Base-by-base conservation (phyloP, 805 yeast genomes). In the Maudiozyma turicensis region DNA sequence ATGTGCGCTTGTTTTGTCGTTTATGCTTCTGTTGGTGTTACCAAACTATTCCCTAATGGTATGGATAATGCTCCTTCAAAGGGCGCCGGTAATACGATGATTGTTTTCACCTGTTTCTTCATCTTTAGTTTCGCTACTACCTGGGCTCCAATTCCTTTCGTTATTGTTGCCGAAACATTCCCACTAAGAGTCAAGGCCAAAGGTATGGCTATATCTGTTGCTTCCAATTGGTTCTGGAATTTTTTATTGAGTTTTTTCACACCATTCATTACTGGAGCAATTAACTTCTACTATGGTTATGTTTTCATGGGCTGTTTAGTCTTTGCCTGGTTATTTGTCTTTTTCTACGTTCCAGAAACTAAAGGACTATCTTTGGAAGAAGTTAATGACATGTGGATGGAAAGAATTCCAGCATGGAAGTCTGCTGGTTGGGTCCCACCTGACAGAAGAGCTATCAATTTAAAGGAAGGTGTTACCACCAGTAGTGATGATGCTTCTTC, bases 341-440 rank as follows among this genome's bases (percentile, higher is more conserved):
- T 74, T 73, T 78, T 85, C 73, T 75, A 72, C 57, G 78, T 86
- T 54, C 79, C 79, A 58, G 90, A 84, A 68, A 86, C 95, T 49
- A 80, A 79, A 70, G 93, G 93, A 48, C 75, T 85, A 58, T 74
- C 85, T 40, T 76, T 86, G 64, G 95, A 86, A 69, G 87, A 85
- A 67, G 86, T 85, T 54, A 89, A 85, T 64, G 82, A 76, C 60
- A 69, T 81, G 71, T 73, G 69, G 58, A 58, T 73, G 32, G 63
- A 67, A 43, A 67, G 65, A 49, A 65, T 65, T 47, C 54, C 59
- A 48, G 70, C 76, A 44, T 72, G 76, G 75, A 56, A 64, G 47
- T 79, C 82, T 28, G 50, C 70, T 15, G 57, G 55, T 48, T 81
- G 77, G 77, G 71, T 67, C 45, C 81, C 82, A 48, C 72, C 78